A percentile compares a stretch with the other conserved stretches of the same genome.
Evolutionary conservation across 2,329 filamentous ascomycete genomes (phyloP).

Genomic region (Talaromyces sp.): DNA sequence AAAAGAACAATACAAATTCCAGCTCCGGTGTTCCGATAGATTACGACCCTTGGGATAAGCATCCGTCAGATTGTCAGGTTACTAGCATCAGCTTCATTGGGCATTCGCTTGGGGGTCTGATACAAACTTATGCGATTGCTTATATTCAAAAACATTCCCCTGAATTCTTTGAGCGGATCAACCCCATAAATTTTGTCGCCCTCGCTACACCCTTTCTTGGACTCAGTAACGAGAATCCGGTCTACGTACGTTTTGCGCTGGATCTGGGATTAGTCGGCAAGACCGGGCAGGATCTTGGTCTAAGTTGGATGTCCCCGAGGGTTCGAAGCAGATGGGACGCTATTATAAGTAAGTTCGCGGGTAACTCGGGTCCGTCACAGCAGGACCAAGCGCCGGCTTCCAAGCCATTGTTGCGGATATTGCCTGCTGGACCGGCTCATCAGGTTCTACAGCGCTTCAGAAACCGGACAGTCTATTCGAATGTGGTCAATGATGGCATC

Average conservation of each 20-base stretch:
- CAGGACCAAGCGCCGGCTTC: conserved; percentile 67
- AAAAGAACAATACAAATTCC: conserved; percentile 22
- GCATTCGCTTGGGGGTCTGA: conserved; percentile 82
- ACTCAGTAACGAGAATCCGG: conserved; percentile 92
- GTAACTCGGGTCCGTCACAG: conserved; percentile 53
- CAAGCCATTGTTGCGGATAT: conserved; percentile 81
- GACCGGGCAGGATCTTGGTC: conserved; percentile 87
- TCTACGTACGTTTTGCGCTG: conserved; percentile 94
- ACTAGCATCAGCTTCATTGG: conserved; percentile 94
- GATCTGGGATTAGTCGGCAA: conserved; percentile 96
- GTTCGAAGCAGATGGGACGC: conserved; percentile 84
- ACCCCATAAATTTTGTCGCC: conserved; percentile 84
- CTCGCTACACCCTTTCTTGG: conserved; percentile 85
- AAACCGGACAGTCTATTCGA: conserved; percentile 89
- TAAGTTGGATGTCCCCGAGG: conserved; percentile 89
- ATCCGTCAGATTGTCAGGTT: conserved; percentile 61
- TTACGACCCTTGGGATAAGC: conserved; percentile 28
- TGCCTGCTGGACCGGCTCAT: conserved; percentile 89
- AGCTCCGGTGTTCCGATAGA: background rate
- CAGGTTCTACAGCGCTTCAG: conserved; percentile 80
- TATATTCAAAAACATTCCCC: conserved; percentile 97
- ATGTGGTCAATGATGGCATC: conserved; percentile 96
- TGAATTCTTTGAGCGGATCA: conserved; percentile 79
- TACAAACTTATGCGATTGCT: conserved; percentile 91
- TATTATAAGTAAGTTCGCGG: conserved; percentile 75